Evolutionary conservation across 257 asterid genomes (phyloP).

Genomic region (Verbena officinalis): DNA sequence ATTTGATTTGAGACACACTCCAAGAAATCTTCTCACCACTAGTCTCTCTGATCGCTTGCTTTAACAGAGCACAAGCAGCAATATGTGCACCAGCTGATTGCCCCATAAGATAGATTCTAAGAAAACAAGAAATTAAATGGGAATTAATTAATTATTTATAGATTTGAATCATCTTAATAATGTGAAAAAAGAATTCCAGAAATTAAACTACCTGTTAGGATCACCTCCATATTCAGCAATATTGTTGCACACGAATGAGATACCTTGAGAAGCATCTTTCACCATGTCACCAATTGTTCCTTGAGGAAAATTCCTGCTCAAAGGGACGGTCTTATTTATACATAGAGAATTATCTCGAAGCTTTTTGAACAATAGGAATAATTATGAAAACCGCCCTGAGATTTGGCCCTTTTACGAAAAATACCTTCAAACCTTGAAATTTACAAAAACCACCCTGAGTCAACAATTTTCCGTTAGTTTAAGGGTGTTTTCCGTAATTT

Average conservation of each 20-base stretch:
- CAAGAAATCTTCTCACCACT: conserved; percentile 67
- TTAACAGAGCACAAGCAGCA: conserved; percentile 87
- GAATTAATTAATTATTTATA: conserved; percentile 12
- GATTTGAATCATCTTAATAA: conserved; percentile 3
- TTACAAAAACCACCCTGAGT: no score
- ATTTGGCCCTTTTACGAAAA: no score
- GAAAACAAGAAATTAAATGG: conserved; percentile 11
- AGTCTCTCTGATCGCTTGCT: conserved; percentile 91
- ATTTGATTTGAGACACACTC: conserved; percentile 85
- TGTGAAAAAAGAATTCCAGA: neutral
- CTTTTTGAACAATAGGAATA: neutral
- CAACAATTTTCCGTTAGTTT: no score
- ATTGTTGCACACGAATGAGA: conserved; percentile 85
- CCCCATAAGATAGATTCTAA: conserved; percentile 89
- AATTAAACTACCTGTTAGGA: conserved; percentile 73
- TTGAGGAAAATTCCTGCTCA: conserved; percentile 95
- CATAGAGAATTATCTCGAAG: neutral
- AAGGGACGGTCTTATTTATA: no score
- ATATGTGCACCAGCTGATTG: conserved; percentile 99
- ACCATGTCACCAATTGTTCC: conserved; percentile 96
- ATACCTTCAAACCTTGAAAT: no score
- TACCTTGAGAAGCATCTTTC: conserved; percentile 93
- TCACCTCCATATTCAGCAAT: conserved; percentile 98
- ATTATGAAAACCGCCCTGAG: no score
- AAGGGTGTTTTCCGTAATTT: no score